Base-by-base conservation (phyloP, 257 asterid genomes). In the Mentha longifolia region DNA sequence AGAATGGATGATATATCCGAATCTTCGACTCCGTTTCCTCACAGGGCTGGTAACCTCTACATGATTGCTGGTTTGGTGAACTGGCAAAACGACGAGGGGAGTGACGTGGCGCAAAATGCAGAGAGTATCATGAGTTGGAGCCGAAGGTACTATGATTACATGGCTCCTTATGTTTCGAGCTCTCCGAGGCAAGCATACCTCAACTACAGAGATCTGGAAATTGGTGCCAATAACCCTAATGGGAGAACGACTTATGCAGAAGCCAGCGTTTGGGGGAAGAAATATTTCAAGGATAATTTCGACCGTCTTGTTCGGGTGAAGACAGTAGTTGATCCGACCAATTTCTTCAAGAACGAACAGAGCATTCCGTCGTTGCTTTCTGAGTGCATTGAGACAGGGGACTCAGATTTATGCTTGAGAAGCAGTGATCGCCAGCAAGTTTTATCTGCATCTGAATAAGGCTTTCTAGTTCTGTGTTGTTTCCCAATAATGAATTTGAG, bases 81-180 rank as follows among this genome's bases (percentile, higher is more conserved):
- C n/a, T 45, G 51, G 51, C 8, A 0, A 5, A 35, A 35, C 8
- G n/a, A 15, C 12, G 51, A 45, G 51, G 35, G 41, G 1, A 15
- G n/a, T 12, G n/a, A 45, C 8, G 39, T 35, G 15, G 16, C 51
- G 13, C 16, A 6, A 4, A 45, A 45, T 45, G 45, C 19, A 16
- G 67, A 39, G 7, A 17, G 12, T 70, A 76, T 74, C 31, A 3
- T 77, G 2, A 57, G 8, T 1, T 74, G 82, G 82, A 72, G 56
- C 0, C 57, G 80, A 17, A 74, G 39, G 35, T 68, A 77, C 0
- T 67, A 65, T 7, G 22, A 37, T 41, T 81, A 72, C 59, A 63
- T 78, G 83, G 70, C 81, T 4, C 66, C 61, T 67, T 75, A 78
- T 13, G 83, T 68, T 2, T 71, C 79, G 3, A 52, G 65, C 30